Evolutionary conservation across 2,329 filamentous ascomycete species (phyloP).

Genomic region (Pseudopithomyces maydicus): DNA sequence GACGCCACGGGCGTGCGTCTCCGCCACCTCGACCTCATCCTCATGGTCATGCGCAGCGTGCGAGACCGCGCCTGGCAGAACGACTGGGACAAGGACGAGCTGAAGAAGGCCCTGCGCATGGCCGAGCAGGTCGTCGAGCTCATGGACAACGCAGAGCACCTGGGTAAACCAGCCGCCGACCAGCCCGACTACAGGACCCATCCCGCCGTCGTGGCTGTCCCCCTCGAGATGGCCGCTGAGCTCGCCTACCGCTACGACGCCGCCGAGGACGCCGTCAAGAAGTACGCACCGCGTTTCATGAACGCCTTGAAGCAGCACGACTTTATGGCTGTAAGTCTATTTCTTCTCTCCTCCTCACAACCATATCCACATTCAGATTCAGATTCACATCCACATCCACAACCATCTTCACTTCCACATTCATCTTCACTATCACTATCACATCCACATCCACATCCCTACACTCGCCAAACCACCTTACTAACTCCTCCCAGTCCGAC

Average conservation of each 20-base stretch:
- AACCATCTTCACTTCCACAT: too few species aligned
- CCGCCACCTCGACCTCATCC: slow-evolving; percentile 28
- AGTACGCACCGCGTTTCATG: slow-evolving; percentile 47
- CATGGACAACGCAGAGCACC: slow-evolving; percentile 50
- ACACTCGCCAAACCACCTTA: too few species aligned
- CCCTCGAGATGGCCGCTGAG: slow-evolving; percentile 51
- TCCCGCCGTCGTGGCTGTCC: slow-evolving; percentile 48
- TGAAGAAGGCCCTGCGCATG: slow-evolving; percentile 44
- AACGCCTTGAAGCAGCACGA: slow-evolving; percentile 32
- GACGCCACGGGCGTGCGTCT: slow-evolving; percentile 32
- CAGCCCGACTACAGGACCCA: slow-evolving; percentile 37
- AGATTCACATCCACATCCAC: too few species aligned
- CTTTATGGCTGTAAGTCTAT: slow-evolving; percentile 21
- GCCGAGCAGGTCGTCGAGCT: slow-evolving; percentile 47
- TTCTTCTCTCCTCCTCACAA: neutral
- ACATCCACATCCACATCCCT: too few species aligned
- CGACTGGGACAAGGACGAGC: slow-evolving; percentile 44
- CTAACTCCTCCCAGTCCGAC: slow-evolving; percentile 12
- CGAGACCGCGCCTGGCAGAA: slow-evolving; percentile 38
- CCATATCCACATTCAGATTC: neutral
- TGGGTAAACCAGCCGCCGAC: slow-evolving; percentile 20
- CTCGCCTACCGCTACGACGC: slow-evolving; percentile 44
- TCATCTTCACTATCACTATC: neutral
- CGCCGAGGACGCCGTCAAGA: slow-evolving; percentile 47
- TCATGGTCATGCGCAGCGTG: slow-evolving; percentile 42